These are phyloP conservation scores for Choiromyces venosus DNA, from an alignment of 495 filamentous ascomycete genomes.

Conservation along the genomic window DNA sequence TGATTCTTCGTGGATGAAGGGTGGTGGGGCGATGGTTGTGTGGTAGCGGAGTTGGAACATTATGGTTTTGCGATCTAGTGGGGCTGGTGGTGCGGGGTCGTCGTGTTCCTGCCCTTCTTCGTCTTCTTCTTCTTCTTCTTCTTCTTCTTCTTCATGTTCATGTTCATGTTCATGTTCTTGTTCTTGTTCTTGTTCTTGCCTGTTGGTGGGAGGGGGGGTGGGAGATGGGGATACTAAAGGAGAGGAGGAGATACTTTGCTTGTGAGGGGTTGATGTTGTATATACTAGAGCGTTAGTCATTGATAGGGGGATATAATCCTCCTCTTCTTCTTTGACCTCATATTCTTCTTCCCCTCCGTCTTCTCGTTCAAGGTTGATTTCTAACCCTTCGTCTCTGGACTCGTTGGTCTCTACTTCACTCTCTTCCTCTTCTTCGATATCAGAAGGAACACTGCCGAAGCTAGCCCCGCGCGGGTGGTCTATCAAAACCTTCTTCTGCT, in stretches of 20 bases:
- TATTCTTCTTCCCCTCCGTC: background rate
- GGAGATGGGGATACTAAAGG: background rate
- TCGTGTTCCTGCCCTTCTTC: background rate
- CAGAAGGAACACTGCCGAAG: slow-evolving; percentile 14
- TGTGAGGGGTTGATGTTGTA: no score
- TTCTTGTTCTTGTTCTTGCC: no score
- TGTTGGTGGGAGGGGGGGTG: background rate
- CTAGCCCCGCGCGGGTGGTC: slow-evolving; percentile 20
- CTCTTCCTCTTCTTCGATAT: background rate
- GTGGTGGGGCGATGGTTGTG: slow-evolving; percentile 19
- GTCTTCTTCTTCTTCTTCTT: background rate
- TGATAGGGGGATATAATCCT: background rate
- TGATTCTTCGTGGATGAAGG: slow-evolving; percentile 28
- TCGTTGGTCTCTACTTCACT: slow-evolving; percentile 16
- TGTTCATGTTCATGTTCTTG: slow-evolving; percentile 26
- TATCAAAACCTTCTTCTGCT: slow-evolving; percentile 11
- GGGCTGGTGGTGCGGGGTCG: no score
- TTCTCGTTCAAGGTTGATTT: slow-evolving; percentile 16
- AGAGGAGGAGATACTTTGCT: background rate
- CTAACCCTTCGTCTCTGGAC: slow-evolving; percentile 22
- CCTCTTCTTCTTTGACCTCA: background rate
- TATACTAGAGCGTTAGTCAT: background rate
- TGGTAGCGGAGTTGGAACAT: slow-evolving; percentile 31
- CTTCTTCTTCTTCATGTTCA: background rate
- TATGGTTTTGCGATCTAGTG: slow-evolving; percentile 14